Base-by-base conservation (phyloP, 1,139 yeast species). In the Suhomyces guaymorum region DNA sequence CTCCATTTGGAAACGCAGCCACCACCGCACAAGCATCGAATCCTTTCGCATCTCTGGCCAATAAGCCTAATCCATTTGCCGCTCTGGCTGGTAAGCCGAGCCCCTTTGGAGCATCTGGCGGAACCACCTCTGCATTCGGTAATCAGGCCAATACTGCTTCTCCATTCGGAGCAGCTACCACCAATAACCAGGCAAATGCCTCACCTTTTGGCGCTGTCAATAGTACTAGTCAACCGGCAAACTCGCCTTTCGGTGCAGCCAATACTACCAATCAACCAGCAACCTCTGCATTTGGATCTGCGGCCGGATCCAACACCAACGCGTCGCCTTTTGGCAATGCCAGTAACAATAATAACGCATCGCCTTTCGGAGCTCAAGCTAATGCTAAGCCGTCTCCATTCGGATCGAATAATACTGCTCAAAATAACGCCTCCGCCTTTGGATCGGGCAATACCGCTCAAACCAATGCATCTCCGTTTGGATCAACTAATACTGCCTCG, bases 221-320 rank as follows among this genome's bases (percentile, higher is more conserved):
- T 38, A 50, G 47, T 4, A 31, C 33, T 24, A 11, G 41, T 13
- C 27, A 29, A 4, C 16, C 38, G 24, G 35, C 34, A 13, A 26
- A 42, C 5, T 37, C 42, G 15, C 35, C 47, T 3, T 51, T 52
- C 36, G 54, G 50, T 4, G 26, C 20, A 30, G 28, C 18, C 14
- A 25, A 23, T 26, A 33, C 28, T n/a, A n/a, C n/a, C n/a, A n/a
- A n/a, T n/a, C n/a, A n/a, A n/a, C n/a, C n/a, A n/a, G n/a, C n/a
- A n/a, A n/a, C n/a, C n/a, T n/a, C n/a, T n/a, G n/a, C n/a, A n/a
- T n/a, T n/a, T n/a, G n/a, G n/a, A n/a, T n/a, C n/a, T n/a, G n/a
- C n/a, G n/a, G n/a, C n/a, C n/a, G n/a, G n/a, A n/a, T n/a, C n/a
- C n/a, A n/a, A n/a, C n/a, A n/a, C n/a, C n/a, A n/a, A n/a, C n/a